Base-by-base conservation (phyloP, 73 alveolate species). In the Breviolum minutum region DNA sequence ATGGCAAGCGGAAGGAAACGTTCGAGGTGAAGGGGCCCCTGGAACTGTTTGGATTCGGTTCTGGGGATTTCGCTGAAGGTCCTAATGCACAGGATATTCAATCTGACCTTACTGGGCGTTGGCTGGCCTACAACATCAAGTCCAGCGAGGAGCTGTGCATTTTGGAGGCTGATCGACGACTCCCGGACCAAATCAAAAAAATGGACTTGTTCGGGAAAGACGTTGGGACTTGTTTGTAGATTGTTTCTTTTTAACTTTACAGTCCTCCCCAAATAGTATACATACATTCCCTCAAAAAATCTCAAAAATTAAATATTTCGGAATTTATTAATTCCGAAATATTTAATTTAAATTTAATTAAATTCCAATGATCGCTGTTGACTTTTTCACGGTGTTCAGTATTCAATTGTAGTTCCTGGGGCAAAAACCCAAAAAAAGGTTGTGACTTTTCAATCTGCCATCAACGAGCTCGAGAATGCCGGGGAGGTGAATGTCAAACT, bases 31-130 rank as follows among this genome's bases (percentile, higher is more conserved):
- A 19, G 8, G 73, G 61, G 6, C 74, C 74, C 3, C 0, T 24
- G 22, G 92, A 83, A 61, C 62, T 84, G 27, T 84, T 84, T 13
- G 94, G 94, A 20, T 84, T 84, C 26, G 94, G 94, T 61, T 22
- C n/a, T 61, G 94, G 94, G 5, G 94, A 84, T 24, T 84, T 84
- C 26, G 94, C 94, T 10, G 74, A 24, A 17, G 77, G 74, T 7
- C 71, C 94, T 27, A 61, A 54, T 13, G 94, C 94, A 17, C 54
- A 11, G 0, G 94, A 84, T 77, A 62, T 84, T 11, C 54, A 61
- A 76, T 84, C 94, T 7, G 94, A 84, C 24, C 17, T 12, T 20
- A 24, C 61, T 5, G 94, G 94, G 61, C 17, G 74, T 2, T 84
- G 94, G 94, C 5, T 84, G 29, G 32, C 22, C 94, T 84, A 61